phyloP scores from a whole-genome alignment of 306 rosid species.

The Trifolium dubium region DNA sequence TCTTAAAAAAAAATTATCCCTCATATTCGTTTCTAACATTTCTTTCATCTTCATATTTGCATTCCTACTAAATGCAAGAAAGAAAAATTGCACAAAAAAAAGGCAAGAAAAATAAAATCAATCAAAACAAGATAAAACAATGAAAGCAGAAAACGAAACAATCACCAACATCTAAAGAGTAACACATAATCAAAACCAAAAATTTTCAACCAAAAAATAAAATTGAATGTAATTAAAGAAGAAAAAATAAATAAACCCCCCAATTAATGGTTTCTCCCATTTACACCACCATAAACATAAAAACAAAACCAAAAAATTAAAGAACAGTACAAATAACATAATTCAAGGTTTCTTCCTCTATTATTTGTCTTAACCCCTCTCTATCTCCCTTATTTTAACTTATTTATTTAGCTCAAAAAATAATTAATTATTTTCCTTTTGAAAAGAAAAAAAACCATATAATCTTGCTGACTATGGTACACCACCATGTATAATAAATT shows the following conservation, averaged over 20 bases:
- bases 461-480: slow-evolving; percentile 46
- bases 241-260: slow-evolving; percentile 21
- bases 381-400: slow-evolving; percentile 43
- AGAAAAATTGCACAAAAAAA: too few relatives aligned
- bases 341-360: slow-evolving; percentile 31
- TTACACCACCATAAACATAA: slow-evolving; percentile 54
- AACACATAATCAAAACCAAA: slow-evolving; percentile 13
- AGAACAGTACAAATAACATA: slow-evolving; percentile 31
- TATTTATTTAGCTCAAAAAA: slow-evolving; percentile 65
- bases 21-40: neutral
- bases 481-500: slow-evolving; percentile 26
- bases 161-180: slow-evolving; percentile 16
- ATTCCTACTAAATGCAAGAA: too few relatives aligned
- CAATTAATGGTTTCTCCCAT: slow-evolving; percentile 49
- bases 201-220: neutral
- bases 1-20: neutral
- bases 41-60: too few relatives aligned
- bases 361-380: slow-evolving; percentile 42
- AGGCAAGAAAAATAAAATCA: too few relatives aligned
- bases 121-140: neutral
- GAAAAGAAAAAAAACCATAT: slow-evolving; percentile 50
- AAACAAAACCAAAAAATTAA: neutral
- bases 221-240: neutral
- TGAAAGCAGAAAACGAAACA: neutral
- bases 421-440: slow-evolving; percentile 50